Conservation (phyloP, 495 filamentous ascomycete species). For the Xylaria sp. region DNA sequence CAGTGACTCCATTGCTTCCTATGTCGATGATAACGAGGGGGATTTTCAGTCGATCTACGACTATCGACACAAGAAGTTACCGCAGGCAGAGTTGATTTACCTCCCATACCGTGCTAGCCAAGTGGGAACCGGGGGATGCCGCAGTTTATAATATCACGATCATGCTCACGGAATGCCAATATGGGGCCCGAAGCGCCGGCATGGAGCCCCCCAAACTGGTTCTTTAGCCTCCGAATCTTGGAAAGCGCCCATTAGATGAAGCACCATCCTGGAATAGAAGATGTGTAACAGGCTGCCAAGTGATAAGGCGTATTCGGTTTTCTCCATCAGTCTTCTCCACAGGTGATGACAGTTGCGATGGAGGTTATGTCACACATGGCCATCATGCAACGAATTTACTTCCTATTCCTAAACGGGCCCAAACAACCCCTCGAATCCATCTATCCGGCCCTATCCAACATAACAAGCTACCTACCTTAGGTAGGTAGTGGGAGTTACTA, state of each 20-base stretch:
- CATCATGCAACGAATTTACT: background rate
- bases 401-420: conserved; percentile 11
- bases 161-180: background rate
- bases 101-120: background rate
- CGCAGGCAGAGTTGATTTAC: background rate
- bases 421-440: background rate
- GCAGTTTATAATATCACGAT: conserved; percentile 7
- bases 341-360: conserved; percentile 8
- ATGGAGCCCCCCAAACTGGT: background rate
- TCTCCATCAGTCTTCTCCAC: conserved; percentile 4
- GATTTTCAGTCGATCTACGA: background rate
- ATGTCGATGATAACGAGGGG: background rate
- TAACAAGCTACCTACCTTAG: background rate
- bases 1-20: conserved; percentile 10
- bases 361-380: conserved; percentile 7
- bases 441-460: background rate
- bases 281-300: conserved; percentile 2
- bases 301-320: background rate
- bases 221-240: background rate
- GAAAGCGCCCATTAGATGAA: conserved; percentile 19
- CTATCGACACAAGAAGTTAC: background rate
- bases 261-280: background rate
- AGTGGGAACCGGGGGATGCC: background rate
- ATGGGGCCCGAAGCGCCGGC: background rate
- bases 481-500: background rate